phyloP scores from a whole-genome alignment of 2,329 filamentous ascomycete genomes.

The Xylariales sp. region DNA sequence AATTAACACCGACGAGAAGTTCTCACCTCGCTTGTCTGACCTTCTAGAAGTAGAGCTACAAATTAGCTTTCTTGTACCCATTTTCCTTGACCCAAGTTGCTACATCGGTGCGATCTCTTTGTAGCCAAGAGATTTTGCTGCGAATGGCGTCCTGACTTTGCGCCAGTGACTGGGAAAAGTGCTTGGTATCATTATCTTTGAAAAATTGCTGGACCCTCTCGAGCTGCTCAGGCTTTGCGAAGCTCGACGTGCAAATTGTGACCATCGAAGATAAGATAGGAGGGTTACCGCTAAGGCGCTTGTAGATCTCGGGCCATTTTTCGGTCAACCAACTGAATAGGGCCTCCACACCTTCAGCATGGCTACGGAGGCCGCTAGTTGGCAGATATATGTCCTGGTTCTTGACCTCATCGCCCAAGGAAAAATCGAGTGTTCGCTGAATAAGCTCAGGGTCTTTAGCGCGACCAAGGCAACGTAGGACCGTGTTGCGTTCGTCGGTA shows the following conservation, averaged over 20 bases:
- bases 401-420: conserved; percentile 85
- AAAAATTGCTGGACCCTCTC: conserved; percentile 85
- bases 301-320: conserved; percentile 87
- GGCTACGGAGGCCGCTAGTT: conserved; percentile 79
- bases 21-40: not conserved
- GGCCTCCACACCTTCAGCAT: conserved; percentile 80
- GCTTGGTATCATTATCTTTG: conserved; percentile 79
- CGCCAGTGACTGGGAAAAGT: conserved; percentile 88
- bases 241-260: conserved; percentile 82
- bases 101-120: conserved; percentile 83
- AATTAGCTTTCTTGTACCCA: conserved; percentile 59
- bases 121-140: conserved; percentile 85
- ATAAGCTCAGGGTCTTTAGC: conserved; percentile 83
- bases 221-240: conserved; percentile 81
- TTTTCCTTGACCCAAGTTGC: conserved; percentile 70
- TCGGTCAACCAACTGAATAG: conserved; percentile 85
- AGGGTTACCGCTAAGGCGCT: conserved; percentile 85
- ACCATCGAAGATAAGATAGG: conserved; percentile 89
- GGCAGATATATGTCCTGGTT: conserved; percentile 95
- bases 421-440: conserved; percentile 79
- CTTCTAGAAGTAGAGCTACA: conserved; percentile 32
- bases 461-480: conserved; percentile 83
- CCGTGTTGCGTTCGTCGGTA: conserved; percentile 91
- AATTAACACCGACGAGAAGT: not conserved
- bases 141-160: conserved; percentile 87